Evolutionary conservation across 495 filamentous ascomycete species (phyloP), one percentile per base, ranked within the genome.

Genomic region (Aspergillus mulundensis): DNA sequence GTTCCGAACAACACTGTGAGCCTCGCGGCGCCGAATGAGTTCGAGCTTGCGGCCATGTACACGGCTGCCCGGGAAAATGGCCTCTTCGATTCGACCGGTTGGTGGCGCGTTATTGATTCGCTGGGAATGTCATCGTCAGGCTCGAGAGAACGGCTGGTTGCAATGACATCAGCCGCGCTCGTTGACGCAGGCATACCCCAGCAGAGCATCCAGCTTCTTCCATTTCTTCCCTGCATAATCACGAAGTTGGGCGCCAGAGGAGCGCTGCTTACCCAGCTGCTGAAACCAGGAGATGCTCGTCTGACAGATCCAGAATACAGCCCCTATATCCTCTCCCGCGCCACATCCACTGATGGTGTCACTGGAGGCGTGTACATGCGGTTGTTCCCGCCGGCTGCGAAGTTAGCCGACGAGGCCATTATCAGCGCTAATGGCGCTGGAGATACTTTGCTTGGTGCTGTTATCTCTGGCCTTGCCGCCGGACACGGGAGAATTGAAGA

Each of bases 351-450:
- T 18, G 77, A 78, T 2, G 78, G 77, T 18, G 61, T 74, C 0
- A 75, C 95, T 5, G 90, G 87, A 5, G 91, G 91, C 0, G 80
- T 96, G 16, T 95, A 95, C 61, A 89, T 97, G 84, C 77, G 89
- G 38, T 67, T 92, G 20, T 94, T 90, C 69, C 81, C 86, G 0
- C 76, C 87, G 14, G 79, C 78, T 2, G 84, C 88, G 70, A 66
- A 72, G n/a, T 73, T 96, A 1, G 49, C 58, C 11, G 60, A 71
- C 0, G 68, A 79, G 15, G 81, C 90, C 25, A 76, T 95, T 5
- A 85, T 93, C 12, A 93, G 88, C 58, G 94, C 97, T 12, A 98
- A 97, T 66, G 94, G 92, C 0, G 91, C 90, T 0, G 94, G 94
- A 5, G 94, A 98, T 72, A 97, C 94, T 0, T 89, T 97, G 60